phyloP scores from a whole-genome alignment of 2,329 filamentous ascomycete genomes.

The Penicillium italicum region DNA sequence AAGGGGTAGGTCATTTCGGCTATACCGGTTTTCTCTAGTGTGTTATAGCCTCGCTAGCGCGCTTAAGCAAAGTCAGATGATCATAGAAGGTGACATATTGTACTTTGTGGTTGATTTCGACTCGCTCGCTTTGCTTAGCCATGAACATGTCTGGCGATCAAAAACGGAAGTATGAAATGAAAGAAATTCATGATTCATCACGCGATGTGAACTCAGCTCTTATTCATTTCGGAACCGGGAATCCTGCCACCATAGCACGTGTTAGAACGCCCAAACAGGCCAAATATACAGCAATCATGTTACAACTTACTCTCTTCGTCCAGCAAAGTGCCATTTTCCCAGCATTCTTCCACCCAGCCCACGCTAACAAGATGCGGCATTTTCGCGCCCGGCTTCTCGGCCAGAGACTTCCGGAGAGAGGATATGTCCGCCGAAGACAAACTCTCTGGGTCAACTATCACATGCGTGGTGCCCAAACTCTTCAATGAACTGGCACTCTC shows the following conservation, averaged over 20 bases:
- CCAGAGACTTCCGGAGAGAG: slow-evolving; percentile 30
- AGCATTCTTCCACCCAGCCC: slow-evolving; percentile 75
- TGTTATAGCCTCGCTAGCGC: background rate
- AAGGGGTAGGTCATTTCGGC: background rate
- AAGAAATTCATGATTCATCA: background rate
- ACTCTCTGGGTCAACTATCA: slow-evolving; percentile 57
- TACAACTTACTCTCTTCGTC: slow-evolving; percentile 65
- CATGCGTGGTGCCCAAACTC: slow-evolving; percentile 64
- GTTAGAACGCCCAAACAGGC: background rate
- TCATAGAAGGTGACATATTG: background rate
- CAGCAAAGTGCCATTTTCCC: slow-evolving; percentile 71
- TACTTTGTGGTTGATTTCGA: background rate
- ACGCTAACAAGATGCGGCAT: slow-evolving; percentile 67
- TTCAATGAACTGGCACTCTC: slow-evolving; percentile 50
- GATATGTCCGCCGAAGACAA: slow-evolving; percentile 42
- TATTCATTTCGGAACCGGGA: background rate
- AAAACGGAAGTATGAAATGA: background rate
- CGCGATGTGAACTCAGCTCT: background rate
- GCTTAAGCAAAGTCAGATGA: background rate
- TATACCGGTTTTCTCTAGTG: background rate
- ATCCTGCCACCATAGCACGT: slow-evolving; percentile 1
- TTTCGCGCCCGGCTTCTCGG: slow-evolving; percentile 33
- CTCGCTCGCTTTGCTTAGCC: background rate
- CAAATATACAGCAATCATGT: background rate
- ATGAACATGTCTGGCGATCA: too few species aligned